Evolutionary conservation across 805 yeast species (phyloP), one percentile per base, ranked within the genome.

Genomic region (Teunomyces lycoperdinae): DNA sequence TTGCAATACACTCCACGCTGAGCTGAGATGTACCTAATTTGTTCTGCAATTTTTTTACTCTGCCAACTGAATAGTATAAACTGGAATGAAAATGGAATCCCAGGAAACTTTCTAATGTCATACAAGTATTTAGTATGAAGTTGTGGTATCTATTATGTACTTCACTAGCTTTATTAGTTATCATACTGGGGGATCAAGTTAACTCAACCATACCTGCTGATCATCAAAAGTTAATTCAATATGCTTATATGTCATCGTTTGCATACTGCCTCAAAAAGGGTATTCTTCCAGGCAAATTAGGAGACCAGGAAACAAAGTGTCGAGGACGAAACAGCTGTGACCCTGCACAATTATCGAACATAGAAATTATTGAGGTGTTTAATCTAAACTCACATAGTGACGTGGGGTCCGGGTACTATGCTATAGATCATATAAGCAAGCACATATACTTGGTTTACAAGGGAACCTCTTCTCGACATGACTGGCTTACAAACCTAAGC

Each of bases 381-480:
- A 63, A 67, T 44, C 76, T 76, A 45, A 72, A 67, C 44, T 66
- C 68, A 10, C 57, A 70, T 50, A 74, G 76, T 17, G 74, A 76
- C 11, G 63, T 67, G 1, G 85, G 87, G 0, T 70, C 83, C 3
- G 88, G 87, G 0, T 75, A 65, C 55, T 69, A 80, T 20, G 79
- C 81, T 7, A 66, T 75, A 8, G 86, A 83, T 58, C 74, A 73
- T 50, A 52, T 53, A 2, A 57, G 61, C 16, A 59, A 71, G 39
- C 70, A 75, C 42, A 66, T 86, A 4, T 60, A 77, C 16, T 61
- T 83, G 36, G 78, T 72, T 0, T 83, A 82, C 54, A 74, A 89
- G 64, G 94, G 94, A 4, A 80, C 89, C 0, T 66, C 81, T 1
- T 74, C 84, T 7, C 60, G 72, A 11, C 71, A 74, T 36, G 94